phyloP scores from a whole-genome alignment of 768 basidiomycete genomes.

The Stropharia rugosoannulata region DNA sequence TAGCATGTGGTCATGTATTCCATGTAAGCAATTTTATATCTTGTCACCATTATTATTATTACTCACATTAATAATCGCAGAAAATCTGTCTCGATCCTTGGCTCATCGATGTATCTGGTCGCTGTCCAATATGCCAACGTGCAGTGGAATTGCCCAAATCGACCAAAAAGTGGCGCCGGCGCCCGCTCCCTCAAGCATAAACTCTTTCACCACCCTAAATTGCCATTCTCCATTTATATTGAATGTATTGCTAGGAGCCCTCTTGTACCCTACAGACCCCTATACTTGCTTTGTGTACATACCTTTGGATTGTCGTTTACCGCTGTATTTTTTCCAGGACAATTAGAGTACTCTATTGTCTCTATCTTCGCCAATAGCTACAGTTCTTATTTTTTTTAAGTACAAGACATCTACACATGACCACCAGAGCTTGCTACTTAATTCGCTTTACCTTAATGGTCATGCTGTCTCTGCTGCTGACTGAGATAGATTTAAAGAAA shows the following conservation, averaged over 20 bases:
- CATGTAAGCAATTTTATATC: constrained; percentile 58
- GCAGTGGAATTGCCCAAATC: constrained; percentile 59
- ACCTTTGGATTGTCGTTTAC: neutral
- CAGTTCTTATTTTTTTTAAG: too few species aligned
- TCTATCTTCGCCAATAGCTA: too few species aligned
- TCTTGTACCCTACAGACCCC: neutral
- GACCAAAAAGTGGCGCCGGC: constrained; percentile 22
- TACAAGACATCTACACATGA: too few species aligned
- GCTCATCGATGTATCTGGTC: constrained; percentile 80
- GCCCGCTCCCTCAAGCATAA: neutral
- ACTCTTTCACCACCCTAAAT: neutral
- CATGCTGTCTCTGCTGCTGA: too few species aligned
- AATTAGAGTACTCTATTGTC: too few species aligned
- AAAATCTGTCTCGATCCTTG: constrained; percentile 91
- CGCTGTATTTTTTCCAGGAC: too few species aligned
- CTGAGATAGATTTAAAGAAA: too few species aligned
- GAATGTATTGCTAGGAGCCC: neutral
- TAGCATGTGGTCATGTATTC: constrained; percentile 86
- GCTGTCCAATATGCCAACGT: constrained; percentile 86
- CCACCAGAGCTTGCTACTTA: too few species aligned
- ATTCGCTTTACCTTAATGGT: too few species aligned
- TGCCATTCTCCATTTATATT: neutral
- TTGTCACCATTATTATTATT: neutral
- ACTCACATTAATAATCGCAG: constrained; percentile 32
- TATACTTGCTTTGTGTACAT: neutral